phyloP scores from a whole-genome alignment of 2,329 filamentous ascomycete genomes.

The Myotisia sp. region DNA sequence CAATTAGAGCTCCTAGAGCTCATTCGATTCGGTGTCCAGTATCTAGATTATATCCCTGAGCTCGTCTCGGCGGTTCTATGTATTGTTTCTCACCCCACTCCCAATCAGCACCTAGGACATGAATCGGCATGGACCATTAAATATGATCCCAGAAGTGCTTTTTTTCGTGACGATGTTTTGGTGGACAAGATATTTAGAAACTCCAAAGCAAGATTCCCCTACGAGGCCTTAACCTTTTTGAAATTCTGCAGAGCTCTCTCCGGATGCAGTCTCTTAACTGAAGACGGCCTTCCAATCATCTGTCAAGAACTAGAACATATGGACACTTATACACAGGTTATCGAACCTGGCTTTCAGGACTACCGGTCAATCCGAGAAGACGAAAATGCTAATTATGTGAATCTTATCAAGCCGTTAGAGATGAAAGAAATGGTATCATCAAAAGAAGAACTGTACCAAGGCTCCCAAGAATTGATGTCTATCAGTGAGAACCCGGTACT shows the following conservation, averaged over 20 bases:
- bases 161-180: slow-evolving; percentile 44
- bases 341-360: slow-evolving; percentile 56
- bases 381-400: slow-evolving; percentile 67
- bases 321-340: slow-evolving; percentile 58
- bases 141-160: slow-evolving; percentile 33
- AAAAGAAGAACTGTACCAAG: slow-evolving; percentile 2
- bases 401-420: slow-evolving; percentile 45
- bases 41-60: slow-evolving; percentile 59
- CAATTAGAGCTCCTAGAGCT: slow-evolving; percentile 55
- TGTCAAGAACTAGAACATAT: slow-evolving; percentile 54
- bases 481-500: slow-evolving; percentile 25
- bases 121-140: slow-evolving; percentile 12
- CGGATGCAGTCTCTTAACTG: slow-evolving; percentile 29
- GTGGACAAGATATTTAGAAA: slow-evolving; percentile 49
- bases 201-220: slow-evolving; percentile 66
- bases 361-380: slow-evolving; percentile 74
- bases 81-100: slow-evolving; percentile 39
- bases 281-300: slow-evolving; percentile 39
- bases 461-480: slow-evolving; percentile 19
- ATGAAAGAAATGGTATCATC: slow-evolving; percentile 24
- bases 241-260: slow-evolving; percentile 54
- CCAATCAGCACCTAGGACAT: slow-evolving; percentile 13
- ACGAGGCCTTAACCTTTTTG: slow-evolving; percentile 68
- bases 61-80: slow-evolving; percentile 53
- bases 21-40: slow-evolving; percentile 50